Evolutionary conservation across 2,329 filamentous ascomycete genomes (phyloP), one percentile per base, ranked within the genome.

Genomic region (Phialemoniopsis sp.): DNA sequence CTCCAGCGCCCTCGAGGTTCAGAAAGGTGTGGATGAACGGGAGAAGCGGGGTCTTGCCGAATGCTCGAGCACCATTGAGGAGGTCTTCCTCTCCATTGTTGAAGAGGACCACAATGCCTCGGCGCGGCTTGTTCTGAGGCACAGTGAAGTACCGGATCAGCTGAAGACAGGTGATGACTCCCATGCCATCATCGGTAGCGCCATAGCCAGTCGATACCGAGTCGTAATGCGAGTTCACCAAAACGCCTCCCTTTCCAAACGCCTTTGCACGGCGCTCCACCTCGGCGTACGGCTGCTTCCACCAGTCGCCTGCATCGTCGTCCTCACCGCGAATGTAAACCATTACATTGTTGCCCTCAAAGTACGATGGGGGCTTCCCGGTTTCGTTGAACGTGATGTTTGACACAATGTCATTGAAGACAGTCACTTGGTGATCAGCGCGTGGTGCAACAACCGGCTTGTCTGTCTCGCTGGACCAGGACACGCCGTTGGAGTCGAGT

Each of bases 11-110:
- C 62, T 98, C 93, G 13, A 98, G 78, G 51, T 98, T 98, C 48
- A 97, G 69, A 56, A 98, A 97, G 0, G 88, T 89, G 55, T 90
- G 86, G 9, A 88, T 78, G 41, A 94, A 86, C 38, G 79, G 80
- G 10, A 88, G 80, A 46, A 95, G 72, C 0, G 89, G 87, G 57
- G 90, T 89, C 49, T 89, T 81, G 19, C 86, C 82, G 55, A 94
- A 96, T 6, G 86, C 89, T 44, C 80, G 78, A 7, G 91, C 89
- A 1, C 93, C 93, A 48, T 94, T 87, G 10, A 97, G 69, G 29
- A 82, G 93, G 54, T 97, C 91, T 58, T 98, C 93, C 57, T 98
- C 93, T 29, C 87, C 91, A 55, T 97, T 96, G 70, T 98, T 98
- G 56, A 97, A 76, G 19, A 97, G 73, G 9, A 89, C 74, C 13